These are phyloP conservation scores for Fusarium oligoseptatum DNA, from an alignment of 2,329 filamentous ascomycete species.

Conservation along the genomic window DNA sequence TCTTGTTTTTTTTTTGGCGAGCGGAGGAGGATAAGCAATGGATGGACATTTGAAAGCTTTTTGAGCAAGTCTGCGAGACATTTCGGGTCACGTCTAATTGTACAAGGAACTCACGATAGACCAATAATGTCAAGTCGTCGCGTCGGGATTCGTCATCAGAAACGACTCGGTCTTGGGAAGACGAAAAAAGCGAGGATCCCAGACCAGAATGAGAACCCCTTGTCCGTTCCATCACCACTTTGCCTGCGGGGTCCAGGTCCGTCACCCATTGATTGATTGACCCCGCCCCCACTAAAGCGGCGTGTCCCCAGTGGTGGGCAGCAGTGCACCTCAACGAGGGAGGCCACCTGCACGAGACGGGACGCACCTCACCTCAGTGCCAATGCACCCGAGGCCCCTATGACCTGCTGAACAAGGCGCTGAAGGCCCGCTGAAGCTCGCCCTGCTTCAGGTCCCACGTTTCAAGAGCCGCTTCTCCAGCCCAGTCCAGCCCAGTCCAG, in stretches of 20 bases:
- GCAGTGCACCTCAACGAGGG: not conserved
- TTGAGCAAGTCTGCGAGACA: not conserved
- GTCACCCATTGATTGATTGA: not conserved
- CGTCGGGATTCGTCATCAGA: slow-evolving; percentile 5
- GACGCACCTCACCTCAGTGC: not conserved
- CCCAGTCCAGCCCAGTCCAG: not conserved
- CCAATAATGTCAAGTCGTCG: not conserved
- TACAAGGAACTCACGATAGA: not conserved
- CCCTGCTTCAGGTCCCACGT: slow-evolving; percentile 10
- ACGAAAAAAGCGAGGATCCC: not conserved
- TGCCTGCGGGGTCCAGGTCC: not conserved
- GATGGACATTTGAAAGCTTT: not conserved
- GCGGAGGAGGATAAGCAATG: not conserved
- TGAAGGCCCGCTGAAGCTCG: slow-evolving; percentile 7
- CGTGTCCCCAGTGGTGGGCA: not conserved
- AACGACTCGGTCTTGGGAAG: not conserved
- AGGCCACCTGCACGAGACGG: not conserved
- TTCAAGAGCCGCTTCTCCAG: slow-evolving; percentile 8
- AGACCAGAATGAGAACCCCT: not conserved
- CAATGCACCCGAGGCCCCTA: slow-evolving; percentile 14
- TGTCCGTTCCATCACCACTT: not conserved
- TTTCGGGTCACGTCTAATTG: not conserved
- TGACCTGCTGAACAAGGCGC: slow-evolving; percentile 16
- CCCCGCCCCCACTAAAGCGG: slow-evolving; percentile 37
- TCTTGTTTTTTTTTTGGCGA: not conserved